phyloP scores from a whole-genome alignment of 768 basidiomycete genomes.

The Russula lepida region DNA sequence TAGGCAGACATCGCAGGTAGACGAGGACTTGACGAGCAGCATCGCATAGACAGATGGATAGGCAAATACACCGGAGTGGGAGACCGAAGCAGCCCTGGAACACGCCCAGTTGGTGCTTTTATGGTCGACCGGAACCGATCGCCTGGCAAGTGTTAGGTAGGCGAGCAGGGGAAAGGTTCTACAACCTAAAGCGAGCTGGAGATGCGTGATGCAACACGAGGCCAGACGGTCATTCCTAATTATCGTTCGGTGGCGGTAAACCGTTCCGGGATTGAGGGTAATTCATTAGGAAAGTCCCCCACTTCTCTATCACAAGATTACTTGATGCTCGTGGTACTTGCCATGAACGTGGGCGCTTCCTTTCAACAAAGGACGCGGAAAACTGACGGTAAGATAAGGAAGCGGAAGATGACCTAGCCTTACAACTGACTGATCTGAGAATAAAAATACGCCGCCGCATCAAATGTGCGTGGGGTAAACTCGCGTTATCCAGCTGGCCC shows the following conservation, averaged over 20 bases:
- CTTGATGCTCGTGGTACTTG: slow-evolving; percentile 12
- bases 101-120: slow-evolving; percentile 18
- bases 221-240: slow-evolving; percentile 10
- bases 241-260: slow-evolving; percentile 10
- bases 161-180: slow-evolving; percentile 1
- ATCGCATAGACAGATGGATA: slow-evolving; percentile 16
- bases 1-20: slow-evolving; percentile 26
- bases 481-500: slow-evolving; percentile 15
- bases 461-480: slow-evolving; percentile 3
- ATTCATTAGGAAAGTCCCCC: slow-evolving; percentile 5
- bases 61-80: slow-evolving; percentile 7
- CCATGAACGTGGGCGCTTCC: slow-evolving; percentile 7
- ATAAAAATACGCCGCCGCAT: slow-evolving; percentile 12
- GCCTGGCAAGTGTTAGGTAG: slow-evolving; percentile 18
- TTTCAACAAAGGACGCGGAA: not conserved
- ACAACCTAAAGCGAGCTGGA: slow-evolving; percentile 5
- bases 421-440: not conserved
- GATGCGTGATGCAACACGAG: slow-evolving; percentile 18
- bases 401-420: not conserved
- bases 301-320: slow-evolving; percentile 17
- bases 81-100: slow-evolving; percentile 18
- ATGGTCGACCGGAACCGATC: slow-evolving; percentile 17
- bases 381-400: slow-evolving; percentile 7
- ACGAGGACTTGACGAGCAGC: slow-evolving; percentile 24
- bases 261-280: slow-evolving; percentile 9